Evolutionary conservation across 768 basidiomycete genomes (phyloP).

Genomic region (Lentinula lateritia): DNA sequence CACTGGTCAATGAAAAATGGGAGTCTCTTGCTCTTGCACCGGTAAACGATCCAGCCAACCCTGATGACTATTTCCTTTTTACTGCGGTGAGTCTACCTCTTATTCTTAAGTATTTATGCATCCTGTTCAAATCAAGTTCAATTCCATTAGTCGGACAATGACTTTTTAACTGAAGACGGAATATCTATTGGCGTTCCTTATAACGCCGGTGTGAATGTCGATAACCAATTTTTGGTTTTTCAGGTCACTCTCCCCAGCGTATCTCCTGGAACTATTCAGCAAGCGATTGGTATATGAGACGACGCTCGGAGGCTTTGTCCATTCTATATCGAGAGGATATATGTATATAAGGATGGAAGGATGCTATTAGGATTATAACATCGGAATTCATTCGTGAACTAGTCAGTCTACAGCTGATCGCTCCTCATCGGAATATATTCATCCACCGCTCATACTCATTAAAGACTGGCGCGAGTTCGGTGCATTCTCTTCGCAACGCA

Average conservation of each 20-base stretch:
- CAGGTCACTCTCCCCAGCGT: slow-evolving; percentile 48
- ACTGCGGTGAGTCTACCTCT: slow-evolving; percentile 37
- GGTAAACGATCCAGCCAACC: slow-evolving; percentile 40
- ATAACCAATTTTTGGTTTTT: slow-evolving; percentile 61
- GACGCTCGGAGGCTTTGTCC: neutral
- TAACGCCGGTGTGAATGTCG: slow-evolving; percentile 49
- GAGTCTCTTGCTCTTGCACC: slow-evolving; percentile 60
- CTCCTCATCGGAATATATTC: no score
- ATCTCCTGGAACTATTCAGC: slow-evolving; percentile 1
- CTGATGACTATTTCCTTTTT: slow-evolving; percentile 67
- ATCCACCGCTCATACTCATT: no score
- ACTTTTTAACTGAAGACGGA: slow-evolving; percentile 54
- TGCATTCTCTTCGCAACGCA: no score
- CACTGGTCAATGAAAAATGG: slow-evolving; percentile 63
- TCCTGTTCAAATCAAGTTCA: slow-evolving; percentile 1
- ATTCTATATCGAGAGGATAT: no score
- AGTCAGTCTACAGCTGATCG: no score
- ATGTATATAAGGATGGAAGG: no score
- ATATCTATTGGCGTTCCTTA: slow-evolving; percentile 44
- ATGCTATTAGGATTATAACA: no score
- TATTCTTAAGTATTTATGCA: neutral
- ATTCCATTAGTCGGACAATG: slow-evolving; percentile 38
- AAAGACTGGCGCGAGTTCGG: no score
- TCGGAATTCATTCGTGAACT: no score
- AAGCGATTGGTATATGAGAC: slow-evolving; percentile 8